These are phyloP conservation scores for Rhododendron mucronatum DNA, from an alignment of 148 eudicot species.

Conservation along the genomic window DNA sequence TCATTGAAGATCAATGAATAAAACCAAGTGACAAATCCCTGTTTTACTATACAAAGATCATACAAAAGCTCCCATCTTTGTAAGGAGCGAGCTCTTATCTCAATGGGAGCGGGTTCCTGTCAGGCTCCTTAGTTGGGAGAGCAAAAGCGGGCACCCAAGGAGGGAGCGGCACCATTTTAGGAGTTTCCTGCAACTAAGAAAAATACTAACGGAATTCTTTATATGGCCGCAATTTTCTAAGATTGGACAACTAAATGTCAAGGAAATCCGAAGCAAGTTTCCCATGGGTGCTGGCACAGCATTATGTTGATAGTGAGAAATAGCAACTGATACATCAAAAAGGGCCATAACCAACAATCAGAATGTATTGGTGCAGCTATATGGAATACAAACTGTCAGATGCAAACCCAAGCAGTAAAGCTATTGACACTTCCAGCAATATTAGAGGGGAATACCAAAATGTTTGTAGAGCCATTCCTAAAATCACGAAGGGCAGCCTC, in stretches of 20 bases:
- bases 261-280: background rate
- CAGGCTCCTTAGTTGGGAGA: too few species aligned
- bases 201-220: background rate
- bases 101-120: too few species aligned
- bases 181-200: background rate
- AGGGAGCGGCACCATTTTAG: too few species aligned
- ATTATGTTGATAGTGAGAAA: background rate
- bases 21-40: too few species aligned
- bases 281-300: background rate
- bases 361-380: background rate
- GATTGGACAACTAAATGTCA: background rate
- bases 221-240: background rate
- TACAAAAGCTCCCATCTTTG: too few species aligned
- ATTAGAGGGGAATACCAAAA: constrained; percentile 28
- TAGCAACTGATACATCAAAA: background rate
- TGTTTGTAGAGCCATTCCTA: constrained; percentile 43
- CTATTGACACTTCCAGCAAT: background rate
- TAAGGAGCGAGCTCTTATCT: too few species aligned
- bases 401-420: background rate
- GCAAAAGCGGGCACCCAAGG: too few species aligned
- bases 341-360: background rate
- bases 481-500: constrained; percentile 49
- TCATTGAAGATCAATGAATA: too few species aligned
- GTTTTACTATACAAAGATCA: too few species aligned
- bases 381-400: background rate